A percentile compares a stretch with the other conserved stretches of the same genome.
phyloP scores from a whole-genome alignment of 2,329 filamentous ascomycete genomes.

The Calonectria henricotiae region DNA sequence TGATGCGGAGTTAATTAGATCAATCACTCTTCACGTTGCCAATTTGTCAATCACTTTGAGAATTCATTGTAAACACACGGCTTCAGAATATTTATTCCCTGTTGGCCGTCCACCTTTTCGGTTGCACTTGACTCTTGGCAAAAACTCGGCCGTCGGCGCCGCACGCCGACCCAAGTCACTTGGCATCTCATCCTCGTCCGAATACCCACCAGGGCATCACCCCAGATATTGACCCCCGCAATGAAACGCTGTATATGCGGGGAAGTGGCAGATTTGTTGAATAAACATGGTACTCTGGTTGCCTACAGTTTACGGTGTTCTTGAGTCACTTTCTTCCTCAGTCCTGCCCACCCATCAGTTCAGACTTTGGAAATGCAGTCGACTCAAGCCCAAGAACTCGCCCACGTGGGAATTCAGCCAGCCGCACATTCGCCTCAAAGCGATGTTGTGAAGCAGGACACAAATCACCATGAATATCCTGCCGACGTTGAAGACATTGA shows the following conservation, averaged over 20 bases:
- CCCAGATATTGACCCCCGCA: conserved; percentile 15
- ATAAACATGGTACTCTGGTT: neutral
- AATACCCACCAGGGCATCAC: conserved; percentile 15
- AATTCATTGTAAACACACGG: too few relatives aligned
- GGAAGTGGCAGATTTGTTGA: neutral
- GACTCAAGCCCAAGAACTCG: conserved; percentile 1
- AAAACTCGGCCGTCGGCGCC: conserved; percentile 18
- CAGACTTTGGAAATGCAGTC: conserved; percentile 8
- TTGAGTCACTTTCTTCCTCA: neutral
- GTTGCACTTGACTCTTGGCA: conserved; percentile 15
- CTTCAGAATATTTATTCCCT: neutral
- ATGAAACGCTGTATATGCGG: conserved; percentile 10
- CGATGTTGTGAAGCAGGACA: neutral
- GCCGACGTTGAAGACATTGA: conserved; percentile 1
- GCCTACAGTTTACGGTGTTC: neutral
- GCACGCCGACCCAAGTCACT: neutral
- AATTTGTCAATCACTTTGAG: too few relatives aligned
- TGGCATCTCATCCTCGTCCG: neutral
- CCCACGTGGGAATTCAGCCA: neutral
- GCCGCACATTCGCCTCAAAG: neutral
- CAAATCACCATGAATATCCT: conserved; percentile 7
- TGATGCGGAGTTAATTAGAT: too few relatives aligned
- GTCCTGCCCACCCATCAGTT: neutral
- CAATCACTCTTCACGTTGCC: too few relatives aligned
- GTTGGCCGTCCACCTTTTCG: neutral